Conservation (phyloP, 2,329 filamentous ascomycete genomes). For the Fonsecaea multimorphosa region DNA sequence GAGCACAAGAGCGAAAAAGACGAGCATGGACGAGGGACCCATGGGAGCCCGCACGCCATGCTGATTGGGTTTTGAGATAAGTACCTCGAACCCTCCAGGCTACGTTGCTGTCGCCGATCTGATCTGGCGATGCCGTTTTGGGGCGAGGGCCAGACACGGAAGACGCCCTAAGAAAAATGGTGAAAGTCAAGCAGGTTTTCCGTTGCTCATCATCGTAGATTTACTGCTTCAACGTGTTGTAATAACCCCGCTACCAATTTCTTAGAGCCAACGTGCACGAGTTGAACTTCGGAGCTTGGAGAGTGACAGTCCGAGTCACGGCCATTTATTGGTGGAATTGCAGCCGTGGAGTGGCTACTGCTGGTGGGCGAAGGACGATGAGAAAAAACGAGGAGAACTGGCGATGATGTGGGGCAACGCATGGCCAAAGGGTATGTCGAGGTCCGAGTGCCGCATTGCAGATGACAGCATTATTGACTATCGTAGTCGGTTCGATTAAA, state of each 20-base stretch:
- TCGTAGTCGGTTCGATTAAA: conserved; percentile 1
- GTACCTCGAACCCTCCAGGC: background rate
- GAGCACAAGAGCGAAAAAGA: conserved; percentile 12
- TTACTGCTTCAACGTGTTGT: background rate
- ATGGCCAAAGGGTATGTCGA: conserved; percentile 14
- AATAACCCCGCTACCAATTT: conserved; percentile 1
- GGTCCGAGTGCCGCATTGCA: conserved; percentile 16
- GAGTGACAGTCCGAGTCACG: conserved; percentile 10
- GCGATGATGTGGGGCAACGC: conserved; percentile 30
- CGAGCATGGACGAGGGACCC: background rate
- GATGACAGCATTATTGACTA: conserved; percentile 13
- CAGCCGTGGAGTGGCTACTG: conserved; percentile 5
- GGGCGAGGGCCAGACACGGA: background rate
- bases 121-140: conserved; percentile 12
- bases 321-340: conserved; percentile 20
- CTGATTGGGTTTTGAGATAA: conserved; percentile 14
- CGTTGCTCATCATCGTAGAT: background rate
- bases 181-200: conserved; percentile 3
- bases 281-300: conserved; percentile 1
- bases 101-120: conserved; percentile 10
- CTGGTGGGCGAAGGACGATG: conserved; percentile 17
- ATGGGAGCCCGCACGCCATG: conserved; percentile 17
- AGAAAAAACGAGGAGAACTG: conserved; percentile 28
- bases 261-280: background rate
- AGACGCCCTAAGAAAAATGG: conserved; percentile 3